phyloP scores from a whole-genome alignment of 2,329 filamentous ascomycete genomes.

The Magnaporthiopsis poae region DNA sequence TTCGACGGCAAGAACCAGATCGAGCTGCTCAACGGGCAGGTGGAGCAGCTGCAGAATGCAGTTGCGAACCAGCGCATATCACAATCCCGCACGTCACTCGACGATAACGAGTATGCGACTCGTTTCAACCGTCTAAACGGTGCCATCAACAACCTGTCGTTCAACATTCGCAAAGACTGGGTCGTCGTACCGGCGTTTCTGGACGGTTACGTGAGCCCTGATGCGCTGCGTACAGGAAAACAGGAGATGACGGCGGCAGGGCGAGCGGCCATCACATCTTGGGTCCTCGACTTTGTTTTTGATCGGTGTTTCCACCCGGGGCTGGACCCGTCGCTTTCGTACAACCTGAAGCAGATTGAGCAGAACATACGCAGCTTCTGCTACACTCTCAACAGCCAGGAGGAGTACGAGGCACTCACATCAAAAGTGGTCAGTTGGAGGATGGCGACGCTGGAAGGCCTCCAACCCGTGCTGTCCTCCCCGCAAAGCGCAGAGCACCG shows the following conservation, averaged over 20 bases:
- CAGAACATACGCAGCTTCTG: constrained; percentile 73
- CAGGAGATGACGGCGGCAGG: constrained; percentile 97
- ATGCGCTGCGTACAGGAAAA: constrained; percentile 76
- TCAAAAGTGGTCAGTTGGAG: constrained; percentile 87
- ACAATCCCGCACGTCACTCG: constrained; percentile 83
- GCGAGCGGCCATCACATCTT: constrained; percentile 75
- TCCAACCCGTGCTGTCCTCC: constrained; percentile 60
- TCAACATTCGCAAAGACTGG: constrained; percentile 96
- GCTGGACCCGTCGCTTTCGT: constrained; percentile 65
- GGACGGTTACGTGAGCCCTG: constrained; percentile 66
- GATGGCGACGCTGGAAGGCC: constrained; percentile 84
- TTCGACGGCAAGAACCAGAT: constrained; percentile 93
- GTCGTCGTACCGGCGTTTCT: constrained; percentile 71
- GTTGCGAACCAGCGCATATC: constrained; percentile 91
- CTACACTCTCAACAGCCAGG: constrained; percentile 62
- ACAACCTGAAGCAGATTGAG: constrained; percentile 75
- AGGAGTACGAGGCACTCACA: constrained; percentile 81
- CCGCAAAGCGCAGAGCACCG: constrained; percentile 57
- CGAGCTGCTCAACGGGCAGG: constrained; percentile 74
- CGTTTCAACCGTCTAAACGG: constrained; percentile 87
- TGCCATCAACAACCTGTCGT: constrained; percentile 86
- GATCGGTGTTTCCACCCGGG: constrained; percentile 86
- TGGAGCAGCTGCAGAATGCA: constrained; percentile 94
- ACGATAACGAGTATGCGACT: constrained; percentile 86
- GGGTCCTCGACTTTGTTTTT: constrained; percentile 86